Evolutionary conservation across 345 rosid species (phyloP).

Genomic region (Mallotus nudiflorus): DNA sequence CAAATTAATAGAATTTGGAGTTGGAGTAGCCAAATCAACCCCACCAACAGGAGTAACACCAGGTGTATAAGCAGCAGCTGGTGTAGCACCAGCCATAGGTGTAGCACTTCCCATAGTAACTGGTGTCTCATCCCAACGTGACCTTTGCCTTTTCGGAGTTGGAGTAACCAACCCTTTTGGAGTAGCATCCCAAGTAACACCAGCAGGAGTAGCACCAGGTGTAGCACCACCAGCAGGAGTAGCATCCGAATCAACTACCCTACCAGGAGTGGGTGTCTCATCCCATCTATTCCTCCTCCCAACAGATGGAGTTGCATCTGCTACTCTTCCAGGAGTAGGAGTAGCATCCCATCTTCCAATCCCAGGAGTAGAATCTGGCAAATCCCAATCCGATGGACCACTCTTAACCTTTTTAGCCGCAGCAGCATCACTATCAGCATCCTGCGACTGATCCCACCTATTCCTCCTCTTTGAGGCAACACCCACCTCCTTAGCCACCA

Average conservation of each 20-base stretch:
- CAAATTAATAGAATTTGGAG: slow-evolving; percentile 65
- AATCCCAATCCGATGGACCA: slow-evolving; percentile 93
- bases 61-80: slow-evolving; percentile 77
- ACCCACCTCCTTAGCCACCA: slow-evolving; percentile 57
- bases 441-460: slow-evolving; percentile 90
- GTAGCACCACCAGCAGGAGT: slow-evolving; percentile 81
- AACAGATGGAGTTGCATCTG: slow-evolving; percentile 74
- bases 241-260: slow-evolving; percentile 82
- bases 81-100: slow-evolving; percentile 87
- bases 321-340: slow-evolving; percentile 75
- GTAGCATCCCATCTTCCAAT: slow-evolving; percentile 95
- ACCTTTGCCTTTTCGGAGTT: slow-evolving; percentile 87
- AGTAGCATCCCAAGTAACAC: slow-evolving; percentile 96
- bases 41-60: slow-evolving; percentile 94
- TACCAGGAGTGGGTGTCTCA: slow-evolving; percentile 96
- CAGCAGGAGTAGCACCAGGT: slow-evolving; percentile 94
- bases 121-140: slow-evolving; percentile 99
- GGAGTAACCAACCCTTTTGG: slow-evolving; percentile 83
- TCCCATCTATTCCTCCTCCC: slow-evolving; percentile 96
- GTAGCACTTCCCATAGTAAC: slow-evolving; percentile 98
- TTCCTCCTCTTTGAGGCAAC: slow-evolving; percentile 67
- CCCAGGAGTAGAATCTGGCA: slow-evolving; percentile 82
- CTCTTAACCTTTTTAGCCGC: slow-evolving; percentile 64
- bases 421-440: slow-evolving; percentile 50
- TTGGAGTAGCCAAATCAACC: slow-evolving; percentile 81